Base-by-base conservation (phyloP, 2,329 filamentous ascomycete species). In the Epichloe amarillans region DNA sequence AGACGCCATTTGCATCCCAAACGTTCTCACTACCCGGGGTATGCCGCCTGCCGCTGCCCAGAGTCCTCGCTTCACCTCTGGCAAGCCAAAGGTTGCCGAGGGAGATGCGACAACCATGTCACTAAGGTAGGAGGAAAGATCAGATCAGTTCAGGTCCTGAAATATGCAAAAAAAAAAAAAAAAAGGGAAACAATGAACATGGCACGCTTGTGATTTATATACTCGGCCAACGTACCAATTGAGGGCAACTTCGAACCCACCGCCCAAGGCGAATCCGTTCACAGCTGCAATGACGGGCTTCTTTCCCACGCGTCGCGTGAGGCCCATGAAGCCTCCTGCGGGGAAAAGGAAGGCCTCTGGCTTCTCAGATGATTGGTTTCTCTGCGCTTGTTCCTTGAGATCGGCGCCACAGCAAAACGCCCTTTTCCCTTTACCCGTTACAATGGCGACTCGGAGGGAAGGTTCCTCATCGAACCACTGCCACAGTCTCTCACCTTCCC, bases 241-340 rank as follows among this genome's bases (percentile, higher is more conserved):
- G 50, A 77, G 62, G 8, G 71, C 69, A 56, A 77, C 74, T 62
- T 80, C 77, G 55, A 78, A 79, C 0, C 77, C 77, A 4, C 77
- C 77, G 0, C 77, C 77, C 45, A 78, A 64, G 1, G 75, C 75
- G 53, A 74, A 70, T 0, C 77, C 77, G 62, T 80, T 81, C 3
- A 80, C 75, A 2, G 77, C 77, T 8, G 75, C 76, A 59, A 81
- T 76, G 44, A 81, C 69, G 1, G 77, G 77, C 62, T 81, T 81
- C 66, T 78, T 80, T 0, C 80, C 80, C 12, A 63, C 63, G 12
- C 80, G 68, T 40, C 74, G 67, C 40, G 74, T 77, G 14, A 84
- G 60, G 0, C 77, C 80, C 50, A 54, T 60, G 50, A 63, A 64
- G 0, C 79, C 79, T 1, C 65, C 64, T 2, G 66, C 50, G 1